phyloP scores from a whole-genome alignment of 305 asterid genomes.

The Stenogyne calaminthoides region DNA sequence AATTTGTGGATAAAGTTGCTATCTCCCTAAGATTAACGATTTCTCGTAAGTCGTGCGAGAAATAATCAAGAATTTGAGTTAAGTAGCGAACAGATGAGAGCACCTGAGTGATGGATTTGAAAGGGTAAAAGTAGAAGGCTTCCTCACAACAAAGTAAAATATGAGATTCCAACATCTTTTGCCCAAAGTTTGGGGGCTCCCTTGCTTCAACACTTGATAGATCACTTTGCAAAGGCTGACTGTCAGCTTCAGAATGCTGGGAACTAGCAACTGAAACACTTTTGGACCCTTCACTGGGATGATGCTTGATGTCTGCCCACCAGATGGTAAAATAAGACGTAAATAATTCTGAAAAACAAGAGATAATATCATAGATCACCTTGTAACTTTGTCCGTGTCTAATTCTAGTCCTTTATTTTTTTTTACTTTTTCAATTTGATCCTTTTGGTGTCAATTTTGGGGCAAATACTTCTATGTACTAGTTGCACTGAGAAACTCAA shows the following conservation, averaged over 20 bases:
- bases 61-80: slow-evolving; percentile 2
- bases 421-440: not conserved
- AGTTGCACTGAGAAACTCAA: too few relatives aligned
- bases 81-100: slow-evolving; percentile 19
- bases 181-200: slow-evolving; percentile 35
- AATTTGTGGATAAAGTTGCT: slow-evolving; percentile 43
- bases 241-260: slow-evolving; percentile 44
- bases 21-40: slow-evolving; percentile 55
- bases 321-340: slow-evolving; percentile 34
- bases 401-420: too few relatives aligned
- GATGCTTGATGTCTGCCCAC: slow-evolving; percentile 52
- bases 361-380: not conserved
- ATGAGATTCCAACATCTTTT: slow-evolving; percentile 43
- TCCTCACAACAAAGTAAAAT: slow-evolving; percentile 80
- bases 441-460: too few relatives aligned
- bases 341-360: slow-evolving; percentile 23
- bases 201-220: slow-evolving; percentile 37
- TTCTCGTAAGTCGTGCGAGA: slow-evolving; percentile 34
- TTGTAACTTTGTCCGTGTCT: not conserved
- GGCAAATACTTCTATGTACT: too few relatives aligned
- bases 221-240: slow-evolving; percentile 39
- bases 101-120: slow-evolving; percentile 69
- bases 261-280: slow-evolving; percentile 35
- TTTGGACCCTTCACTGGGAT: slow-evolving; percentile 46
- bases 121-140: slow-evolving; percentile 57